phyloP scores from a whole-genome alignment of 179 eudicot species.

The Drosera spatulata region DNA sequence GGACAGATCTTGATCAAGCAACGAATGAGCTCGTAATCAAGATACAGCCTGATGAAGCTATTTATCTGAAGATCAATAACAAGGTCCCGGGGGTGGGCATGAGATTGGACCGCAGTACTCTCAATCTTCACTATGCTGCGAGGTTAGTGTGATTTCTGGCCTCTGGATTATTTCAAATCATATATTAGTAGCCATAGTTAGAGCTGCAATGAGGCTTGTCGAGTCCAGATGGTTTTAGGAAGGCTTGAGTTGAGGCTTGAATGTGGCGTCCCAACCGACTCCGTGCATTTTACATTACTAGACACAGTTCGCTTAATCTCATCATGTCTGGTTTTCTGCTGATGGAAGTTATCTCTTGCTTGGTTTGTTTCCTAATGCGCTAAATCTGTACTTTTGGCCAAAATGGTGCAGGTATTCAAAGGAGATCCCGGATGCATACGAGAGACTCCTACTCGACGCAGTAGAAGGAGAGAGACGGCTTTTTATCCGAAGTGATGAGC shows the following conservation, averaged over 20 bases:
- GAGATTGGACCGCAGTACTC: constrained; percentile 90
- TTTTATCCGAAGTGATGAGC: constrained; percentile 87
- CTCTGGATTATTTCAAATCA: neutral
- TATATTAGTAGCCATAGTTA: too few species aligned
- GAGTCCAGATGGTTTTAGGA: too few species aligned
- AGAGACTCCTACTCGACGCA: constrained; percentile 91
- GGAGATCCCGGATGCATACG: constrained; percentile 97
- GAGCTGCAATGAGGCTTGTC: too few species aligned
- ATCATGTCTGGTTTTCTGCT: too few species aligned
- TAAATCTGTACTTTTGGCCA: neutral
- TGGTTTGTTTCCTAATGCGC: neutral
- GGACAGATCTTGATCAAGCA: constrained; percentile 78
- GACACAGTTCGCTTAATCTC: too few species aligned
- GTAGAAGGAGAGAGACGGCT: constrained; percentile 92
- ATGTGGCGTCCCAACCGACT: too few species aligned
- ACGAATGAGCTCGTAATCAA: constrained; percentile 95
- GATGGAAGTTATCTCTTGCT: neutral
- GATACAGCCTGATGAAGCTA: constrained; percentile 94
- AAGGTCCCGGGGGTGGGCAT: constrained; percentile 95
- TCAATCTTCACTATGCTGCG: constrained; percentile 85
- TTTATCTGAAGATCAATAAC: constrained; percentile 83
- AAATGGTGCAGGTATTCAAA: constrained; percentile 50
- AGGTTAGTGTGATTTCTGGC: constrained; percentile 31
- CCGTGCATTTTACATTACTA: too few species aligned
- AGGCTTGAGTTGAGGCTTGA: too few species aligned